Percentiles rank a stretch among this genome's conserved stretches.
phyloP scores from a whole-genome alignment of 257 asterid species.

The Solanum bulbocastanum region DNA sequence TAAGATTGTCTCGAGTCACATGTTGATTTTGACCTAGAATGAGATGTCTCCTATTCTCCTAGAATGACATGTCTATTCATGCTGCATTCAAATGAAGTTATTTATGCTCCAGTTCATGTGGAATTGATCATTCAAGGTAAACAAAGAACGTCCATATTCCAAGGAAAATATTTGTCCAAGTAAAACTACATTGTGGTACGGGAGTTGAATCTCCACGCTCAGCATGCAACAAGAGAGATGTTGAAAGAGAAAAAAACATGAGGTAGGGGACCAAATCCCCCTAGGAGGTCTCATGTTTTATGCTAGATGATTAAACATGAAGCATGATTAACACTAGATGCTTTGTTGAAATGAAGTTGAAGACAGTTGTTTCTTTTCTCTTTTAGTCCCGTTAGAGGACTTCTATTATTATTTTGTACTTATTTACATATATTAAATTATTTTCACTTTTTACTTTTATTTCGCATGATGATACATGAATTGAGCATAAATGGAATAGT shows the following conservation, averaged over 20 bases:
- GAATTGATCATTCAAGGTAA: not conserved
- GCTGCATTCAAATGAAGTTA: conserved; percentile 3
- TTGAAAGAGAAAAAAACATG: not conserved
- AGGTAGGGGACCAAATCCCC: not conserved
- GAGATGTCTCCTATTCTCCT: not conserved
- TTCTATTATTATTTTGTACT: not conserved
- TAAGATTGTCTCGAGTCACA: not conserved
- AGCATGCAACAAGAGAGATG: not conserved
- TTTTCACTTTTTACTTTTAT: not conserved
- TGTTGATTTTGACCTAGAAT: not conserved
- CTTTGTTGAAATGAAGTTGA: not conserved
- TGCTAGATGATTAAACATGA: not conserved
- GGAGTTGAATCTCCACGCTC: not conserved
- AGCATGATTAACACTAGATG: not conserved
- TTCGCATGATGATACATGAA: not conserved
- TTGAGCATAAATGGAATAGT: not conserved
- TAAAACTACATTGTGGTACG: not conserved
- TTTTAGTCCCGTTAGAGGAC: not conserved
- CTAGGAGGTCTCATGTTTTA: not conserved
- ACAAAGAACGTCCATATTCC: not conserved
- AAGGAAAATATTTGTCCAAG: not conserved
- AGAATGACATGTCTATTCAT: not conserved
- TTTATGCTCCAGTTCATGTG: not conserved
- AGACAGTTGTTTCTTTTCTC: not conserved
- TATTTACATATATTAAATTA: not conserved